Conservation (phyloP, 2,329 filamentous ascomycete genomes). For the Hymenoscyphus repandus region DNA sequence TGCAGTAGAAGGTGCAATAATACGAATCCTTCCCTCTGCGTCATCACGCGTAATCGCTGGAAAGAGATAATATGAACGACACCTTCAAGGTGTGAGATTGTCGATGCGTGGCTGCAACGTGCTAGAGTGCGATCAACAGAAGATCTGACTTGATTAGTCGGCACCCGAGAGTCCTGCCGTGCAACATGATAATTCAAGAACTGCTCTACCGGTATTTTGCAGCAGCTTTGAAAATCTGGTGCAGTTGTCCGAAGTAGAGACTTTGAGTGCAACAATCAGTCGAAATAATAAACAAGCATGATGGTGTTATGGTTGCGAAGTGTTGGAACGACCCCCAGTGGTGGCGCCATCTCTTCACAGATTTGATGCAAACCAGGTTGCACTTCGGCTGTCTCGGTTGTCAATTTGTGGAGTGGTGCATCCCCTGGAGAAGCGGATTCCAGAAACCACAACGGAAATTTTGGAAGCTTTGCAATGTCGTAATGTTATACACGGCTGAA, state of each 20-base stretch:
- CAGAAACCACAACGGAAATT: neutral
- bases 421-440: neutral
- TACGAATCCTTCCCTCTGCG: too few relatives aligned
- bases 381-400: slow-evolving; percentile 6
- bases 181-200: too few relatives aligned
- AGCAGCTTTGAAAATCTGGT: neutral
- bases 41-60: too few relatives aligned
- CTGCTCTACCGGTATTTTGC: neutral
- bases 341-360: neutral
- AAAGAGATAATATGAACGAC: too few relatives aligned
- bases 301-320: neutral
- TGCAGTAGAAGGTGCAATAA: neutral
- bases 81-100: too few relatives aligned
- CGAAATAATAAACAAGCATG: neutral
- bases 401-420: neutral
- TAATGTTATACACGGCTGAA: neutral
- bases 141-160: neutral
- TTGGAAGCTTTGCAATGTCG: neutral
- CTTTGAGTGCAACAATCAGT: neutral
- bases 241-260: neutral
- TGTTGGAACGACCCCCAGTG: neutral
- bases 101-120: neutral
- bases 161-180: too few relatives aligned
- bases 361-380: neutral
- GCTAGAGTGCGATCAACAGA: neutral